These are phyloP conservation scores for Psilocybe subaeruginosa DNA, from an alignment of 768 basidiomycete species.

Conservation along the genomic window DNA sequence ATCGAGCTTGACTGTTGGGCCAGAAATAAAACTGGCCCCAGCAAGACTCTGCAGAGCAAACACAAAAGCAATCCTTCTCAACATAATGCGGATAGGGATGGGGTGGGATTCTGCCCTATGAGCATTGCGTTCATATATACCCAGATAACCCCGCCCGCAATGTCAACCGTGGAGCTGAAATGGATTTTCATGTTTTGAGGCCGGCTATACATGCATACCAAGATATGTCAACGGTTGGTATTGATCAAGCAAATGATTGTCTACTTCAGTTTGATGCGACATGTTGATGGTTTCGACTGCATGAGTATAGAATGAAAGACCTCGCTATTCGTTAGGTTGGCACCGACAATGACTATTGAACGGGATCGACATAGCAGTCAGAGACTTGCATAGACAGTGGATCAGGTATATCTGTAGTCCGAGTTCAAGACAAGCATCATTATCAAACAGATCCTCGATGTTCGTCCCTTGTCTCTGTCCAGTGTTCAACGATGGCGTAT, in stretches of 20 bases:
- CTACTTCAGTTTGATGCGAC: not conserved
- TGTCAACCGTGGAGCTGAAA: not conserved
- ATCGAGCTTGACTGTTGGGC: slow-evolving; percentile 42
- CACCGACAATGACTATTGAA: not conserved
- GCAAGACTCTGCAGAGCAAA: slow-evolving; percentile 6
- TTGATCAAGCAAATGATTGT: not conserved
- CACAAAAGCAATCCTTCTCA: not conserved
- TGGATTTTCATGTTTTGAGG: not conserved
- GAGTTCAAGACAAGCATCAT: not conserved
- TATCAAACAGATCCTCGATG: not conserved
- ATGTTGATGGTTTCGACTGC: not conserved
- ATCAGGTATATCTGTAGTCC: not conserved
- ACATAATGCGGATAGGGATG: not conserved
- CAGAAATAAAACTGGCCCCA: not conserved
- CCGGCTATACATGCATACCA: not conserved
- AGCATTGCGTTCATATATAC: not conserved
- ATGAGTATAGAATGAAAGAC: not conserved
- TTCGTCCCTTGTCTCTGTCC: not conserved
- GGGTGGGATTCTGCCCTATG: not conserved
- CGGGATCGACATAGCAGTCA: not conserved
- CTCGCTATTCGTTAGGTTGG: no score
- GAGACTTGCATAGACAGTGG: no score
- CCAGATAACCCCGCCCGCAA: not conserved
- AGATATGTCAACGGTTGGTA: not conserved
- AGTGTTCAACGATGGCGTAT: not conserved